A percentile compares a stretch with the other conserved stretches of the same genome.
These are phyloP conservation scores for Bipolaris oryzae DNA, from an alignment of 2,329 filamentous ascomycete species.

Conservation along the genomic window DNA sequence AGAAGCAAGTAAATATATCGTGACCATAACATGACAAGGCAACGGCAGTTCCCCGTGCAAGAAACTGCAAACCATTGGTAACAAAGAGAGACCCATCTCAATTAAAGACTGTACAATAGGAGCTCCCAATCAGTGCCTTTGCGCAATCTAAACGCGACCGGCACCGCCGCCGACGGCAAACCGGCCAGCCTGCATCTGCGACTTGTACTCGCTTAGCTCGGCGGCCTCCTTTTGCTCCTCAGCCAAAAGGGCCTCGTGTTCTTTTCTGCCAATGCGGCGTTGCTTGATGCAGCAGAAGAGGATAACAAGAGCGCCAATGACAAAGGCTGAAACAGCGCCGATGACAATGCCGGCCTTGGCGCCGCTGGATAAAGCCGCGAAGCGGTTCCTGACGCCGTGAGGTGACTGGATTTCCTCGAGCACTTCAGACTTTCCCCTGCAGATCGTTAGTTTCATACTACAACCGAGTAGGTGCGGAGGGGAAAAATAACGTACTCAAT, in stretches of 20 bases:
- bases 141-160: constrained; percentile 16
- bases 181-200: constrained; percentile 33
- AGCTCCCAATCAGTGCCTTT: background rate
- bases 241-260: constrained; percentile 42
- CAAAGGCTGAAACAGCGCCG: constrained; percentile 35
- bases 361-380: constrained; percentile 39
- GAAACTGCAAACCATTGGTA: constrained; percentile 1
- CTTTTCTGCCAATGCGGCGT: constrained; percentile 44
- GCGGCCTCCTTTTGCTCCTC: constrained; percentile 46
- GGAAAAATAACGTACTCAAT: constrained; percentile 44
- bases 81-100: constrained; percentile 7
- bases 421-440: constrained; percentile 45
- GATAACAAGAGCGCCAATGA: constrained; percentile 33
- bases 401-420: constrained; percentile 45
- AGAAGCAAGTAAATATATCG: constrained; percentile 10
- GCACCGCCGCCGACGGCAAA: constrained; percentile 28
- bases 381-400: constrained; percentile 45
- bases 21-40: constrained; percentile 15
- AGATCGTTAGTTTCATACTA: constrained; percentile 15
- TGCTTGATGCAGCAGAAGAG: constrained; percentile 50
- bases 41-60: constrained; percentile 6
- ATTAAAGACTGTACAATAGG: constrained; percentile 13
- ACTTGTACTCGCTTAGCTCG: constrained; percentile 43
- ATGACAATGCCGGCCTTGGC: constrained; percentile 47
- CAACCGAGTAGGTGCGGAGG: background rate